Base-by-base conservation (phyloP, 805 yeast genomes). In the Debaryomyces maramus region DNA sequence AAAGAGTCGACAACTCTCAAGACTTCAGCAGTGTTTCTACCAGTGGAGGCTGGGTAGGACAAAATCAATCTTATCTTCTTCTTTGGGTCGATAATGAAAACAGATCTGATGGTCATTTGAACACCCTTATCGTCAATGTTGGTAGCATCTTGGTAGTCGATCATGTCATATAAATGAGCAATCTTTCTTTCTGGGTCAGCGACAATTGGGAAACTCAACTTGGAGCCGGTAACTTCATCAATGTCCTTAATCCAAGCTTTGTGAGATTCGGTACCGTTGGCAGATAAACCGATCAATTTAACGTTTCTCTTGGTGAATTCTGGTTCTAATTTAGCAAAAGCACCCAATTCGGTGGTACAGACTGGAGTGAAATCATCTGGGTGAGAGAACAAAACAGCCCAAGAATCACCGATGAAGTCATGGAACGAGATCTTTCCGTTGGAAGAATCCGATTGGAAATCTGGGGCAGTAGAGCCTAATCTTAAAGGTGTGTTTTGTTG, bases 311-410 rank as follows among this genome's bases (percentile, higher is more conserved):
- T 74, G 59, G 83, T 81, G 57, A 89, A 89, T 65, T 89, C 96
- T 40, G 89, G 88, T 72, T 88, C 86, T 68, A 88, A 78, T 55
- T 81, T 78, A 48, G 96, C 89, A 57, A 89, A 90, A 15, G 96
- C 96, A 52, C 97, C 96, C 60, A 89, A 77, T 73, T 89, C 97
- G 41, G 97, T 89, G 58, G 97, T 90, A 69, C 97, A 89, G 40
- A 89, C 96, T 34, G 97, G 97, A 14, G 97, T 89, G 76, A 88
- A 90, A 66, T 89, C 97, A 40, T 89, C 96, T 47, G 97, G 97
- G 67, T 89, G 97, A 18, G 95, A 86, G 71, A 89, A 89, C 58
- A 89, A 73, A 37, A 89, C 82, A 34, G 83, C 81, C 97, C 97
- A 89, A 34, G 83, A 77, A 67, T 85, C 80, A 35, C 91, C 91